Evolutionary conservation across 2,329 filamentous ascomycete species (phyloP).

Genomic region (Fusarium ambrosium): DNA sequence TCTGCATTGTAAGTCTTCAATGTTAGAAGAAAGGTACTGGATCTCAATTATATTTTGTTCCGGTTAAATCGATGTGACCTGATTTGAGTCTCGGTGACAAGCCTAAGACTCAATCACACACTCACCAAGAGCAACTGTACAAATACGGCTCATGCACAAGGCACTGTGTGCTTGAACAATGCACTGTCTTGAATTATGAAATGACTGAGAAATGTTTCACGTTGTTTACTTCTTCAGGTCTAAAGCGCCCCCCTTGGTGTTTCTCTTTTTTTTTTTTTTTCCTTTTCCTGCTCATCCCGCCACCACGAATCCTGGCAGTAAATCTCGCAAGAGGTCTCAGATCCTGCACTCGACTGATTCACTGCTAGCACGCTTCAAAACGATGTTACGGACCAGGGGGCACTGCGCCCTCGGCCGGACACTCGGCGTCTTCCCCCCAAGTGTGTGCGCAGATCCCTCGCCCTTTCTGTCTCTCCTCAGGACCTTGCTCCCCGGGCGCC

Average conservation of each 20-base stretch:
- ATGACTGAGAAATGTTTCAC: slow-evolving; percentile 33
- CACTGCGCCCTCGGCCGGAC: slow-evolving; percentile 14
- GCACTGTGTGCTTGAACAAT: neutral
- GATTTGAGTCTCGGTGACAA: neutral
- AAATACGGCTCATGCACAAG: slow-evolving; percentile 9
- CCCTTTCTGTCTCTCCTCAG: slow-evolving; percentile 23
- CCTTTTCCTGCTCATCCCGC: neutral
- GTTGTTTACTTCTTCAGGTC: slow-evolving; percentile 19
- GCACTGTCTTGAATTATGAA: slow-evolving; percentile 18
- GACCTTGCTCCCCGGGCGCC: slow-evolving; percentile 6
- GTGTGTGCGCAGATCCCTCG: slow-evolving; percentile 26
- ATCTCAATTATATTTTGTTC: neutral
- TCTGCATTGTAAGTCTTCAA: neutral
- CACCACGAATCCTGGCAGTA: slow-evolving; percentile 1
- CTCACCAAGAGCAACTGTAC: neutral
- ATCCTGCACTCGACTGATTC: slow-evolving; percentile 42
- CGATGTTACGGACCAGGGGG: slow-evolving; percentile 25
- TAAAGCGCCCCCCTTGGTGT: slow-evolving; percentile 14
- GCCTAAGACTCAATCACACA: neutral
- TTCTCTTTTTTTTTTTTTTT: slow-evolving; percentile 28
- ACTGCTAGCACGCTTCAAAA: slow-evolving; percentile 20
- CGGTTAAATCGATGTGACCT: neutral
- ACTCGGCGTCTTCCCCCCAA: slow-evolving; percentile 16
- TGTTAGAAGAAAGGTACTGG: neutral
- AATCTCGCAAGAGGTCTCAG: slow-evolving; percentile 39